A percentile compares a stretch with the other conserved stretches of the same genome.
Evolutionary conservation across 176 grass and related monocot genomes (phyloP).

Genomic region (Oryza brachyantha): DNA sequence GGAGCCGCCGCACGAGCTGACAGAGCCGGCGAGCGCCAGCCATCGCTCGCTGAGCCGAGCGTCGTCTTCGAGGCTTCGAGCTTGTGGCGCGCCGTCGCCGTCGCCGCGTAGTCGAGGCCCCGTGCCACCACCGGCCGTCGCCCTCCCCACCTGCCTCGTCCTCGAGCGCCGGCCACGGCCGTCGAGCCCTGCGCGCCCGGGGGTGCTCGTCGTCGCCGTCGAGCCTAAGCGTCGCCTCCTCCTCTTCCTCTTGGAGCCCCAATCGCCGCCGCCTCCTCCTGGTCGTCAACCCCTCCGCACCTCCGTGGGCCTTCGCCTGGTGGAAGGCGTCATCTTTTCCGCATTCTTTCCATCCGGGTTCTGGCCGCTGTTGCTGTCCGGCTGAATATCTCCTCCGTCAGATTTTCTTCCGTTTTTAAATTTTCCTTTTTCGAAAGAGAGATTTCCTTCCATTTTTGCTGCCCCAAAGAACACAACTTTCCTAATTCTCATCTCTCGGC

Average conservation of each 20-base stretch:
- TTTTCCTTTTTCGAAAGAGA: neutral
- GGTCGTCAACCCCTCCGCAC: neutral
- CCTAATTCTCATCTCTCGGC: neutral
- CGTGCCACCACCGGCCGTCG: no score
- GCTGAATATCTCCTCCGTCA: neutral
- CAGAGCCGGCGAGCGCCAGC: no score
- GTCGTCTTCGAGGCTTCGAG: neutral
- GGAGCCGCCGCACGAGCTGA: no score
- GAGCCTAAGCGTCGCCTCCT: no score
- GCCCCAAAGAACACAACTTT: conserved; percentile 19
- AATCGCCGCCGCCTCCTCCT: neutral
- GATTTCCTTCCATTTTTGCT: conserved; percentile 32
- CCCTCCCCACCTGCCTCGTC: no score
- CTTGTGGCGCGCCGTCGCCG: neutral
- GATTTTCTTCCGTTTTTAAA: neutral
- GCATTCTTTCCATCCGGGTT: neutral
- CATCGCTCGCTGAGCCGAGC: neutral
- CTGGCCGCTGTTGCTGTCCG: neutral
- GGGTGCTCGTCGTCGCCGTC: neutral
- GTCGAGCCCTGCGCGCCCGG: no score
- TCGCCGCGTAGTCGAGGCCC: no score
- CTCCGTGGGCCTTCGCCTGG: neutral
- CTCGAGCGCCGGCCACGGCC: no score
- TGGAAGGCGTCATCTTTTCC: neutral
- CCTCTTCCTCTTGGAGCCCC: no score